A percentile compares a stretch with the other conserved stretches of the same genome.
Evolutionary conservation across 192 early-diverging fungal species (phyloP).

Genomic region (Entomortierella chlamydospora): DNA sequence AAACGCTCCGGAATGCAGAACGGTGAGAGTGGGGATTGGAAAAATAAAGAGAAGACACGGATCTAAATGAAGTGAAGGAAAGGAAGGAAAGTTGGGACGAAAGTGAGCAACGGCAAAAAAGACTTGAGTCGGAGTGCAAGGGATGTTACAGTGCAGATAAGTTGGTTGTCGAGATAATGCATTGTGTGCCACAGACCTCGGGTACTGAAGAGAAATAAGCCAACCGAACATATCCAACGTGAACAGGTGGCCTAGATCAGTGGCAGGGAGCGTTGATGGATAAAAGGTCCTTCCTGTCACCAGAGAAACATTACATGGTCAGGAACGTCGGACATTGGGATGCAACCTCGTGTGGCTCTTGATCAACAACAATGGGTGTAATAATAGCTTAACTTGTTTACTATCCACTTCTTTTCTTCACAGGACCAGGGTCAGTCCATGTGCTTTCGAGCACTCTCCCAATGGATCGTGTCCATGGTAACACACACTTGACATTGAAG

Average conservation of each 20-base stretch:
- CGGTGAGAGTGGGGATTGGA: neutral
- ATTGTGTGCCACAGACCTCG: neutral
- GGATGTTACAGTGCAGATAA: neutral
- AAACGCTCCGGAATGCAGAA: neutral
- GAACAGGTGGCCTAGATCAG: constrained; percentile 26
- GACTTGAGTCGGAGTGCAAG: neutral
- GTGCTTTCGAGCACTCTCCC: neutral
- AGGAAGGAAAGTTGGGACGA: neutral
- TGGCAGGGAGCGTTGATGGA: neutral
- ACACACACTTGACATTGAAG: neutral
- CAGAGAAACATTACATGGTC: neutral
- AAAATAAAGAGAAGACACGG: constrained; percentile 3
- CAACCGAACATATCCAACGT: constrained; percentile 23
- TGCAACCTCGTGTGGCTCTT: neutral
- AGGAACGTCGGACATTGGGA: neutral
- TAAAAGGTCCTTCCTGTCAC: neutral
- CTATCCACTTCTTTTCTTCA: no score
- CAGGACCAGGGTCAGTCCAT: neutral
- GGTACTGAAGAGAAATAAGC: constrained; percentile 1
- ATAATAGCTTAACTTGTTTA: no score
- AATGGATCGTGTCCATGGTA: constrained; percentile 2
- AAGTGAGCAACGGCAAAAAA: neutral
- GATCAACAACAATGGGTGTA: neutral
- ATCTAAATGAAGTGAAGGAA: neutral
- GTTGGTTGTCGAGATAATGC: neutral